These are phyloP conservation scores for Coffea canephora DNA, from an alignment of 257 asterid species.

Conservation along the genomic window DNA sequence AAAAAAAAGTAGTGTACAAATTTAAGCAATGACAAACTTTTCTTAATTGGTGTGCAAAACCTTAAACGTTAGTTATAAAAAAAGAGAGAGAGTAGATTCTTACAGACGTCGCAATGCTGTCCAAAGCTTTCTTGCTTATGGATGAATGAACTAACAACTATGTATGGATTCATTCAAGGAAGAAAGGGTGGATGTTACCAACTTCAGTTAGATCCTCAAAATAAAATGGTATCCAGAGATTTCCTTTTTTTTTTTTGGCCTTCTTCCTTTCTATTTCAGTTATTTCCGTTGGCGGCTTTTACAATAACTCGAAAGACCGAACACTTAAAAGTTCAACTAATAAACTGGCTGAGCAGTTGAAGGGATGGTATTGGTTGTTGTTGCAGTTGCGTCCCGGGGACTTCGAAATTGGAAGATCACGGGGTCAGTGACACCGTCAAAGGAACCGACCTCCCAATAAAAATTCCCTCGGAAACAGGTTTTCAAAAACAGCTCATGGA, in stretches of 20 bases:
- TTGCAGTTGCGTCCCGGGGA: constrained; percentile 11
- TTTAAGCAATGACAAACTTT: too few relatives aligned
- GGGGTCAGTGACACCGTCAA: constrained; percentile 22
- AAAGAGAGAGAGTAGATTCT: background rate
- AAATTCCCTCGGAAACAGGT: background rate
- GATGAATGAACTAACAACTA: background rate
- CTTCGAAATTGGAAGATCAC: background rate
- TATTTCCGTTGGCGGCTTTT: background rate
- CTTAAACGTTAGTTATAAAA: too few relatives aligned
- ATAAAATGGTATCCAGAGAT: background rate
- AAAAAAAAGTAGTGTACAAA: too few relatives aligned
- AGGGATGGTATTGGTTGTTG: constrained; percentile 5
- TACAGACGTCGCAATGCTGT: constrained; percentile 1
- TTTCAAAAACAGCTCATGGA: too few relatives aligned
- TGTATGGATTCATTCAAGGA: background rate
- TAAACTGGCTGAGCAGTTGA: background rate
- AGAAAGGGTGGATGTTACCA: background rate
- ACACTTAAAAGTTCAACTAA: background rate
- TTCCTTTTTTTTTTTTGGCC: background rate
- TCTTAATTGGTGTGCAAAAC: too few relatives aligned
- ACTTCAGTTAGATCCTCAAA: too few relatives aligned
- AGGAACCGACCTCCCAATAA: constrained; percentile 31
- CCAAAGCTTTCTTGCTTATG: background rate
- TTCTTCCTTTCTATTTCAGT: background rate
- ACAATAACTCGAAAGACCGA: background rate